phyloP scores from a whole-genome alignment of 2,329 filamentous ascomycete species.

The Fusarium stilboides region DNA sequence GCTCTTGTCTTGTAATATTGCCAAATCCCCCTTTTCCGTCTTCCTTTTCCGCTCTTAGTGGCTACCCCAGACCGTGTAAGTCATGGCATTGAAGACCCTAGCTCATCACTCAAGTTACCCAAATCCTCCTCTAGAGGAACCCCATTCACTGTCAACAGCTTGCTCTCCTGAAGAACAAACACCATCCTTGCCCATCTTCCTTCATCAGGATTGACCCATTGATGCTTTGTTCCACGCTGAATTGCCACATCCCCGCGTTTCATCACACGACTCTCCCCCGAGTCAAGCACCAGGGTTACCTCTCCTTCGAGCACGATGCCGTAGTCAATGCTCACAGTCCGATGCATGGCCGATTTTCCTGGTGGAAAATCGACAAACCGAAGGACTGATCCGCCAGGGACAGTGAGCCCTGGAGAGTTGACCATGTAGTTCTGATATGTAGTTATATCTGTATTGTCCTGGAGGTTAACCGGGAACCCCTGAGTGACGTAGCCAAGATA shows the following conservation, averaged over 20 bases:
- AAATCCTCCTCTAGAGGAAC: slow-evolving; percentile 37
- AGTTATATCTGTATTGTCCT: slow-evolving; percentile 32
- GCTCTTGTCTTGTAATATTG: background rate
- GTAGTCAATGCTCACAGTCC: slow-evolving; percentile 70
- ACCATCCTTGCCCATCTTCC: slow-evolving; percentile 63
- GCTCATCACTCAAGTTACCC: slow-evolving; percentile 21
- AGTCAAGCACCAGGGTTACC: slow-evolving; percentile 67
- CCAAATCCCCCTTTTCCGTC: slow-evolving; percentile 2
- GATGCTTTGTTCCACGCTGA: slow-evolving; percentile 70
- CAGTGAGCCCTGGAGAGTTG: slow-evolving; percentile 45
- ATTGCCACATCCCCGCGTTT: slow-evolving; percentile 68
- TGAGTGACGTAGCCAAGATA: slow-evolving; percentile 40
- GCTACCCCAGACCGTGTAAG: too few species aligned
- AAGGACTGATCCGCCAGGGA: slow-evolving; percentile 59
- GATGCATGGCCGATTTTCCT: slow-evolving; percentile 53
- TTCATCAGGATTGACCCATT: slow-evolving; percentile 64
- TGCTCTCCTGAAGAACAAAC: slow-evolving; percentile 55
- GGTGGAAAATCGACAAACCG: slow-evolving; percentile 66
- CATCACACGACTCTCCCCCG: slow-evolving; percentile 59
- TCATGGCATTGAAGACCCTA: slow-evolving; percentile 22
- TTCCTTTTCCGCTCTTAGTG: too few species aligned
- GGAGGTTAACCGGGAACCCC: slow-evolving; percentile 26
- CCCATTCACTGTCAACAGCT: slow-evolving; percentile 28
- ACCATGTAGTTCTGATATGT: slow-evolving; percentile 28
- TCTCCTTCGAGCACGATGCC: slow-evolving; percentile 69